Base-by-base conservation (phyloP, 345 rosid species). In the Pistacia vera region DNA sequence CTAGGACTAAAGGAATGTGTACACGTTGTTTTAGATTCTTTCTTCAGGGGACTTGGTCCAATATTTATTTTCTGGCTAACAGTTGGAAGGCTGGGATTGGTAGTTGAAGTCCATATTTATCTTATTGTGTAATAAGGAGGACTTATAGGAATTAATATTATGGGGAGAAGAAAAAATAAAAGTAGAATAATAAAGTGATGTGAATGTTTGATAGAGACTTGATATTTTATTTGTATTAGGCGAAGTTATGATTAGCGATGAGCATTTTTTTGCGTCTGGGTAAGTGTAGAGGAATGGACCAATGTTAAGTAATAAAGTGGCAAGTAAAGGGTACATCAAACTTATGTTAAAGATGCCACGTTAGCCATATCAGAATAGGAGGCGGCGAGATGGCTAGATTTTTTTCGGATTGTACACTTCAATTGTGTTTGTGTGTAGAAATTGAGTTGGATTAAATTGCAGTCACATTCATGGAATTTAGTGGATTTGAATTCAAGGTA, bases 261-360 rank as follows among this genome's bases (percentile, higher is more conserved):
- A 77, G 76, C 74, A 74, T 49, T 79, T 68, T 35, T 12, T 82
- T 77, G 63, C 81, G 85, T 82, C 49, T 66, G 65, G 83, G 82
- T 48, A 77, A 71, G 74, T 14, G 4, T 22, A 41, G 33, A 46
- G 52, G 17, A 77, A 76, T 66, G 82, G 68, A 69, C 80, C 83
- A 75, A 70, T 79, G 52, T 10, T 11, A 0, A 30, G 11, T 22
- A n/a, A n/a, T 4, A 8, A 25, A 66, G 59, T 73, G 69, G 77
- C 58, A 13, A 25, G 11, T 1, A 65, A 38, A 46, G 60, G 35
- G 4, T 12, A 72, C 17, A 63, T 56, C 35, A 20, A 11, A 63
- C 63, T 59, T 56, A 2, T 63, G 41, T 51, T 18, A 3, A 20
- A 48, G 17, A 38, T 41, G 14, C 30, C 2, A 14, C 4, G 3